Base-by-base conservation (phyloP, 2,329 filamentous ascomycete species). In the Fusarium irregulare region DNA sequence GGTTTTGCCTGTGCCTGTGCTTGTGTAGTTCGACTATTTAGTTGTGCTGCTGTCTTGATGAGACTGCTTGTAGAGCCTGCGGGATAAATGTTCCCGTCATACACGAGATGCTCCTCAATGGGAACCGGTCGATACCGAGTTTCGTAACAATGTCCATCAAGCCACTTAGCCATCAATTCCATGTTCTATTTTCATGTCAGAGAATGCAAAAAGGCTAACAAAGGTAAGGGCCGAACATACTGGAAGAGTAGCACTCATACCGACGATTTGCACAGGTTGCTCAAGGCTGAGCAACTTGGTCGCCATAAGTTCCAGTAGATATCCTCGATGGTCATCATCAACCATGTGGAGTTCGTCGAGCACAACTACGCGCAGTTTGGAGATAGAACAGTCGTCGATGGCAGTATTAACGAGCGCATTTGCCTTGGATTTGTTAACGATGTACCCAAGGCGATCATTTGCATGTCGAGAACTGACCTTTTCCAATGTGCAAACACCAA, bases 331-430 rank as follows among this genome's bases (percentile, higher is more conserved):
- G 66, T 91, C 90, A 76, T 94, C 92, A 72, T 93, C 90, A 46
- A 94, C 84, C 91, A 94, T 93, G 76, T 94, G 92, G n/a, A 94
- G 81, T 76, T 94, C 92, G 73, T 94, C 92, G 34, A 94, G 82
- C 16, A 94, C 90, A 20, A 93, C 87, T 13, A 89, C 83, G 48
- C 86, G 87, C 45, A 94, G 80, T 21, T 88, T 84, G n/a, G 84
- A 81, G 63, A 93, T 86, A 6, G 84, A 88, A 74, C 87, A 88
- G 67, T 94, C 90, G 66, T 92, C 89, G 69, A 94, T 92, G 16
- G 91, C 90, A 23, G 86, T 82, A 72, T 94, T 94, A 28, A 93
- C 85, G 41, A 94, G 84, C 13, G 89, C 86, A 74, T 94, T 94
- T 56, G 92, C 92, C 90, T 93, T 56, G 46, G 18, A 32, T 49